Evolutionary conservation across 2,329 filamentous ascomycete species (phyloP), one percentile per base, ranked within the genome.

Genomic region (Curvularia sp.): DNA sequence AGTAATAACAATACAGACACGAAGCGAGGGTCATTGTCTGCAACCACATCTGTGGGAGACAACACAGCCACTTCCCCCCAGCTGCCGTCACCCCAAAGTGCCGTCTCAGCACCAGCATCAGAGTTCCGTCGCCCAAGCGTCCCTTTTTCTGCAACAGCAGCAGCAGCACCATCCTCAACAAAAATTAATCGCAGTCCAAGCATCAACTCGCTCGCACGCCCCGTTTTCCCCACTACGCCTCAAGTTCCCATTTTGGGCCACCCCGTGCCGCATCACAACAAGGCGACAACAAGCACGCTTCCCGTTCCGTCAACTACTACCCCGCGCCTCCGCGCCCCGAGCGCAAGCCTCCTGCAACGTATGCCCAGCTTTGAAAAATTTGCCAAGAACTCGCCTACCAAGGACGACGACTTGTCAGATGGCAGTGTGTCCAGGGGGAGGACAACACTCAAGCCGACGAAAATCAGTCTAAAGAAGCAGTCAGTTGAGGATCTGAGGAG

Each of bases 401-500:
- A 57, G 10, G 60, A 62, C 1, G 39, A 54, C 42, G 42, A 44
- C 5, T 44, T 20, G 7, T 44, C 15, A 13, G 61, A 61, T 5
- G 33, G 57, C n/a, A 49, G 24, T 22, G 55, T 69, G 15, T 53
- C 57, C 3, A 54, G 28, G 38, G 64, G 65, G 1, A 58, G 64
- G 33, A 26, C 42, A 12, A 59, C 60, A 46, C 57, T 73, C 66
- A 77, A 38, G 60, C 73, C 53, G 3, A 64, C 62, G n/a, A 79
- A 72, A 53, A 64, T 82, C 33, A 78, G 80, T 42, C 43, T 81
- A 42, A 78, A 77, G 62, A 81, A 82, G 62, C 70, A 77, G 47
- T 78, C 75, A 18, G 81, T 83, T 4, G 81, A 83, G 46, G 79
- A 83, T 67, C 61, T 83, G 59, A 69, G 80, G 53, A 67, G 78